Conservation (phyloP, 345 rosid genomes). For the Schrenkiella parvula region DNA sequence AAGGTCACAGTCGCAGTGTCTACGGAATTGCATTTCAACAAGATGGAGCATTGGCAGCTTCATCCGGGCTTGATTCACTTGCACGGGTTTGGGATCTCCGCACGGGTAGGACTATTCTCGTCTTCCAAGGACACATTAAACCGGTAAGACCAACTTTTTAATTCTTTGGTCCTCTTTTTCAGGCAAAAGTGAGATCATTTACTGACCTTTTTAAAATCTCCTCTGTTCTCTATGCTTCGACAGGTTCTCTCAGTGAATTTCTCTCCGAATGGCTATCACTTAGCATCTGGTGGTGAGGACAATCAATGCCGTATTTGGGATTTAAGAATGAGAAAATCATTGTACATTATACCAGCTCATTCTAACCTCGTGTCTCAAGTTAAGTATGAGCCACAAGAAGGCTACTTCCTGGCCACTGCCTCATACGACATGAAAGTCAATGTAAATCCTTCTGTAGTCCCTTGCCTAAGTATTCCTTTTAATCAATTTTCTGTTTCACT, state of each 20-base stretch:
- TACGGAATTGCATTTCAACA: constrained; percentile 88
- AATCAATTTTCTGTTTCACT: not conserved
- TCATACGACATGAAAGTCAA: constrained; percentile 91
- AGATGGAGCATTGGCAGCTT: constrained; percentile 92
- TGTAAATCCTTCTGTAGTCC: constrained; percentile 39
- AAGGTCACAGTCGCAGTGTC: constrained; percentile 92
- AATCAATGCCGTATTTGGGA: constrained; percentile 97
- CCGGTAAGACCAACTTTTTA: constrained; percentile 47
- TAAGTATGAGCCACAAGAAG: constrained; percentile 96
- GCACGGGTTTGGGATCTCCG: constrained; percentile 99
- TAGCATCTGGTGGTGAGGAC: constrained; percentile 95
- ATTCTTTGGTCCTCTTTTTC: not conserved
- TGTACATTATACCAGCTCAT: constrained; percentile 89
- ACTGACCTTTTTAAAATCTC: not conserved
- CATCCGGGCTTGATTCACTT: constrained; percentile 85
- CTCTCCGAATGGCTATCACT: constrained; percentile 96
- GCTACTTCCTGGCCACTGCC: constrained; percentile 84
- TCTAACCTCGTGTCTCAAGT: constrained; percentile 88
- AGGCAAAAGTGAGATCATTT: not conserved
- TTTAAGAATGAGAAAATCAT: constrained; percentile 77
- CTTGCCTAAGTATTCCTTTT: not conserved
- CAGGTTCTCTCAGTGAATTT: constrained; percentile 83
- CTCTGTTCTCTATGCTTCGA: constrained; percentile 20
- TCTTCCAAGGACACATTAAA: constrained; percentile 93
- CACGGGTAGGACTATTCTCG: constrained; percentile 77